Conservation (phyloP, 2,329 filamentous ascomycete genomes). For the Karstenula rhodostoma region DNA sequence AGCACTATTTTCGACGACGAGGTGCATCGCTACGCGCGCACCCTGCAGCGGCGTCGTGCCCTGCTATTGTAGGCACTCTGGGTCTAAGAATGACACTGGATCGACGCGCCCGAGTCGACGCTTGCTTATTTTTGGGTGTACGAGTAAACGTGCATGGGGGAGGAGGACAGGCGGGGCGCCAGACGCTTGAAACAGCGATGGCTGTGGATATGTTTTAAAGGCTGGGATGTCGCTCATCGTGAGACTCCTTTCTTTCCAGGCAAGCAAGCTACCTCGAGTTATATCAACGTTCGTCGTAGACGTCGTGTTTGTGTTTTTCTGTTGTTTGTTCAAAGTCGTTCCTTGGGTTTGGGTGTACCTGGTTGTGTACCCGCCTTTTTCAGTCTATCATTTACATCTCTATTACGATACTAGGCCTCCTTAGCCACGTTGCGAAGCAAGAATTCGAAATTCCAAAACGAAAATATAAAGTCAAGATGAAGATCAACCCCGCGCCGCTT, state of each 20-base stretch:
- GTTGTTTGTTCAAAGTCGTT: constrained; percentile 25
- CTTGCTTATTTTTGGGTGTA: constrained; percentile 29
- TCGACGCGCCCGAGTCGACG: constrained; percentile 1
- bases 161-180: constrained; percentile 6
- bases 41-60: constrained; percentile 19
- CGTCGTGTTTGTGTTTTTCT: constrained; percentile 26
- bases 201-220: constrained; percentile 47
- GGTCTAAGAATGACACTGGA: background rate
- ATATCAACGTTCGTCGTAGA: constrained; percentile 23
- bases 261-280: constrained; percentile 23
- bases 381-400: constrained; percentile 19
- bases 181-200: constrained; percentile 39
- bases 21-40: constrained; percentile 41
- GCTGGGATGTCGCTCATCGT: constrained; percentile 33
- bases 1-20: constrained; percentile 19
- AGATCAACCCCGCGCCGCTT: constrained; percentile 49
- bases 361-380: constrained; percentile 33
- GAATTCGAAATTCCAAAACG: constrained; percentile 10
- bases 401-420: constrained; percentile 9
- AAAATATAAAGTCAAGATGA: constrained; percentile 31
- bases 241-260: constrained; percentile 28
- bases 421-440: constrained; percentile 2
- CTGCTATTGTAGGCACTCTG: constrained; percentile 19
- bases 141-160: constrained; percentile 20
- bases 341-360: constrained; percentile 35